Base-by-base conservation (phyloP, 805 yeast species). In the Teunomyces lycoperdinae region DNA sequence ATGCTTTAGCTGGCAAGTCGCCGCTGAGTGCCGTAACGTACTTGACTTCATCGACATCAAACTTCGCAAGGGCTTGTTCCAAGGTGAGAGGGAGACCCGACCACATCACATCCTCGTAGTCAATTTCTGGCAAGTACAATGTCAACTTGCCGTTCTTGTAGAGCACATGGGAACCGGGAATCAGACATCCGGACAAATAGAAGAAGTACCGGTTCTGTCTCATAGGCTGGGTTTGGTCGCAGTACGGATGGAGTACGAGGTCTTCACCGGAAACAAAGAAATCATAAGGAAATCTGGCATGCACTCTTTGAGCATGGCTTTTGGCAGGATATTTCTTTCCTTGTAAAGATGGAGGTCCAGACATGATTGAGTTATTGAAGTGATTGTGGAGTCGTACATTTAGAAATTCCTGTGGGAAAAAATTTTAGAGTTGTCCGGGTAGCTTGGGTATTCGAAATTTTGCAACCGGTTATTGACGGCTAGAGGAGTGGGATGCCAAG, bases 41-140 rank as follows among this genome's bases (percentile, higher is more conserved):
- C 48, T 79, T 64, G 42, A 91, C 95, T 38, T 81, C 85, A 64
- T 94, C 98, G 28, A 89, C 91, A 58, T 92, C 96, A 56, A 69
- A 92, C 51, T 73, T 76, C 16, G 71, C 62, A 43, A 65, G 46
- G 0, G 97, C 97, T 14, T 85, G 83, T 42, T 84, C 84, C 3
- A 76, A 53, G 34, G 80, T 70, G 45, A 89, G 53, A 4, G 99
- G 99, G 66, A 85, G 61, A 0, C 99, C 99, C 49, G 94, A 84
- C 99, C 99, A 92, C 89, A 94, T 86, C 36, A 92, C 86, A 61
- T 89, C 97, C 39, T 94, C 98, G 38, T 77, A 69, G 60, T 90
- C 96, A 34, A 92, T 75, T 45, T 86, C 79, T 0, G 98, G 97
- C 44, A 94, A 72, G 60, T 86, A 92, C 24, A 92, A 70, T 0